Evolutionary conservation across 176 grass and related monocot species (phyloP), one percentile per base, ranked within the genome.

Genomic region (Chrysopogon serrulatus): DNA sequence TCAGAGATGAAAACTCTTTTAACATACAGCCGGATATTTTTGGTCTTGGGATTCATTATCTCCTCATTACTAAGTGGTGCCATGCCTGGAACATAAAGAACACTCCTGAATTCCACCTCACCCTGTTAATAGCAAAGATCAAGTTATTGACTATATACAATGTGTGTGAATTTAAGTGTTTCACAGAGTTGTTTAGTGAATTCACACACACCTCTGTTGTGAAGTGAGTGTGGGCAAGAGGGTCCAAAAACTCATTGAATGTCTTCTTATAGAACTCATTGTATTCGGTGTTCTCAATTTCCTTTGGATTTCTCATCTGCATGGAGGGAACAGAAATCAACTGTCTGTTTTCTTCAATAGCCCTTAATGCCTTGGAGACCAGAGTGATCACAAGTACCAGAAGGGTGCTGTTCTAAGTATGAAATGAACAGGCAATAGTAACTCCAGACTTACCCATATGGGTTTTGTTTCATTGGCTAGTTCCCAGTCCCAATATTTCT

Each of bases 401-500:
- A 75, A 17, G 26, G 42, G 44, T 42, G 49, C 3, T 39, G 62
- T 21, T 88, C 34, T 33, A 64, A 72, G 19, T 40, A 56, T n/a
- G 10, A 68, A 79, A 54, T 42, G 10, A 63, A 30, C 23, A 73
- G 48, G 33, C 33, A 73, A 39, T 41, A 32, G 12, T 17, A 86
- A 71, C 24, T 78, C 18, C 37, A 40, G 40, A 68, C 74, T 78
- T 92, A 92, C 91, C 94, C 89, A 97, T 84, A 97, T 97, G 59
- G 94, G 94, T 44, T 97, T 94, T 62, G 89, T 97, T 79, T 94
- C 94, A 78, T 97, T 97, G 32, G 89, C 78, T 56, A 97, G 81
- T 83, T 94, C 94, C 94, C 91, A 97, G 71, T 97, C 94, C 94
- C 91, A 97, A 53, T 94, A 97, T 70, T 97, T 97, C 79, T 97